Conservation (phyloP, 768 basidiomycete species). For the Rhodocollybia butyracea region DNA sequence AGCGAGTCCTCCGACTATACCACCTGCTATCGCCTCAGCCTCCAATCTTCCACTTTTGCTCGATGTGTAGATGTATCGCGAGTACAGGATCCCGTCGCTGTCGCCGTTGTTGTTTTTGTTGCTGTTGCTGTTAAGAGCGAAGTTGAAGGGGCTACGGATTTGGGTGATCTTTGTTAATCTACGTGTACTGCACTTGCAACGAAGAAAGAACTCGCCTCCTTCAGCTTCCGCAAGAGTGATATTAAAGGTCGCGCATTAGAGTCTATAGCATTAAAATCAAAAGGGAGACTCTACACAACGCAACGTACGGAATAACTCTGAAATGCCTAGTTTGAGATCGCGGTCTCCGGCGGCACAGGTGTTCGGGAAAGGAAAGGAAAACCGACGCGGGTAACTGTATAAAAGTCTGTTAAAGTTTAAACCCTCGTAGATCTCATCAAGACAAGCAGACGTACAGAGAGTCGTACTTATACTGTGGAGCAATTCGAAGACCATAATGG, state of each 20-base stretch:
- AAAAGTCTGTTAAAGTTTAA: too few relatives aligned
- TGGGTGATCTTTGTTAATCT: neutral
- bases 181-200: neutral
- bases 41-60: neutral
- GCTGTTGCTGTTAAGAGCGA: neutral
- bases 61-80: neutral
- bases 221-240: neutral
- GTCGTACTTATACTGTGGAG: neutral
- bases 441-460: neutral
- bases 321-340: neutral
- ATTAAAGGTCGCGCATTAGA: neutral
- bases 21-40: neutral
- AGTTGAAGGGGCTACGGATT: neutral
- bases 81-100: neutral
- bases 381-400: too few relatives aligned
- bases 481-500: neutral
- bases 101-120: too few relatives aligned
- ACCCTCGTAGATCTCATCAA: neutral
- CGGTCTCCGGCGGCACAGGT: neutral
- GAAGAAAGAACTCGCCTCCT: neutral
- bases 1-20: conserved; percentile 4
- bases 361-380: neutral
- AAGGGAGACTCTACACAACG: neutral
- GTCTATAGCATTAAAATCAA: neutral
- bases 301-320: neutral